phyloP scores from a whole-genome alignment of 1,284 basidiomycete genomes.

The Pyrrhoderma noxium region DNA sequence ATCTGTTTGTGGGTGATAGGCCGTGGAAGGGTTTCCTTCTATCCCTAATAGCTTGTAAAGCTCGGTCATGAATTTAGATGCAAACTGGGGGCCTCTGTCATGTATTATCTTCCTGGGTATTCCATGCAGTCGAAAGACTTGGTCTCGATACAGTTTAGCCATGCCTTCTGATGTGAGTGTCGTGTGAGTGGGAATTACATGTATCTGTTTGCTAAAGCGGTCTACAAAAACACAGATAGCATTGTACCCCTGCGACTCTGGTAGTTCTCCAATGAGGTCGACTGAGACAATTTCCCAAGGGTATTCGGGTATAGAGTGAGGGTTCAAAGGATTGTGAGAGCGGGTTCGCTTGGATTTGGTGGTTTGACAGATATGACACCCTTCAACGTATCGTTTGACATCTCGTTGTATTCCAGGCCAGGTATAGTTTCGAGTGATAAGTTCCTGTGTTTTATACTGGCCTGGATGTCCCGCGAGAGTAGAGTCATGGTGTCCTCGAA shows the following conservation, averaged over 20 bases:
- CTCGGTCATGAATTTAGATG: conserved; percentile 22
- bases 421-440: neutral
- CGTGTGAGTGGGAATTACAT: conserved; percentile 26
- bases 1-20: conserved; percentile 4
- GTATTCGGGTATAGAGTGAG: neutral
- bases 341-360: neutral
- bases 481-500: neutral
- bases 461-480: neutral
- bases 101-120: too few relatives aligned
- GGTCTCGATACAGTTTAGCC: conserved; percentile 22
- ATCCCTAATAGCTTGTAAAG: conserved; percentile 2
- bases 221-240: conserved; percentile 33
- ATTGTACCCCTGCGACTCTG: conserved; percentile 27
- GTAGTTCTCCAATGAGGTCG: conserved; percentile 7
- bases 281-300: conserved; percentile 1
- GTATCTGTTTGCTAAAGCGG: conserved; percentile 27
- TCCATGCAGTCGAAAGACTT: conserved; percentile 29
- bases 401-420: neutral
- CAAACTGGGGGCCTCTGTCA: too few relatives aligned
- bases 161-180: conserved; percentile 24
- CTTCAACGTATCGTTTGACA: neutral
- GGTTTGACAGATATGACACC: neutral
- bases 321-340: neutral
- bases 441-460: neutral
- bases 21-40: conserved; percentile 1